Evolutionary conservation across 2,329 filamentous ascomycete genomes (phyloP).

Genomic region (Scedosporium boydii): DNA sequence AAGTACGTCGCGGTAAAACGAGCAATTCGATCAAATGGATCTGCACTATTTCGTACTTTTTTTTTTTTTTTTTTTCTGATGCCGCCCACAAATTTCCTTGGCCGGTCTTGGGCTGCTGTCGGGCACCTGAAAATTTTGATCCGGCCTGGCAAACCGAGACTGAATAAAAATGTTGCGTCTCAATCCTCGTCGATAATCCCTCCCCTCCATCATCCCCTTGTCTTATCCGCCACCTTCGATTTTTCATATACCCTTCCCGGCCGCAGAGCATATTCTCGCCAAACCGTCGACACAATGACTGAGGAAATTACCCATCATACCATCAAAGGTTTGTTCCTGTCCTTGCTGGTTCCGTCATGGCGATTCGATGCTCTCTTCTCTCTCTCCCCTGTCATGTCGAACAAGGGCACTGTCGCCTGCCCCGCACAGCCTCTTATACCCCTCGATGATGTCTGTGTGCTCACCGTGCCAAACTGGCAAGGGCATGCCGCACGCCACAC

Average conservation of each 20-base stretch:
- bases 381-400: neutral
- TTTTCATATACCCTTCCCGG: neutral
- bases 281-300: constrained; percentile 1
- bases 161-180: neutral
- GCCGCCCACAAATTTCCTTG: constrained; percentile 4
- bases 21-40: neutral
- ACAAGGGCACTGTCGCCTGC: neutral
- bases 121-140: constrained; percentile 1
- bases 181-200: neutral
- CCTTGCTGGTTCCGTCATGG: neutral
- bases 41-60: neutral
- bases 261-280: neutral
- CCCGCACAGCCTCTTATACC: neutral
- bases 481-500: neutral
- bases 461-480: neutral
- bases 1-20: too few species aligned
- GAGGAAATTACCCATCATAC: constrained; percentile 45
- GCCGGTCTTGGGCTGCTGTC: neutral
- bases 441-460: neutral
- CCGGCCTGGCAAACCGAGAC: neutral
- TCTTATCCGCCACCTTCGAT: neutral
- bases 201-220: constrained; percentile 7
- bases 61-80: neutral
- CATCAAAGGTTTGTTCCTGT: constrained; percentile 43
- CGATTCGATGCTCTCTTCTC: neutral